These are phyloP conservation scores for Fomitopsis schrenkii DNA, from an alignment of 1,284 basidiomycete genomes.

Conservation along the genomic window DNA sequence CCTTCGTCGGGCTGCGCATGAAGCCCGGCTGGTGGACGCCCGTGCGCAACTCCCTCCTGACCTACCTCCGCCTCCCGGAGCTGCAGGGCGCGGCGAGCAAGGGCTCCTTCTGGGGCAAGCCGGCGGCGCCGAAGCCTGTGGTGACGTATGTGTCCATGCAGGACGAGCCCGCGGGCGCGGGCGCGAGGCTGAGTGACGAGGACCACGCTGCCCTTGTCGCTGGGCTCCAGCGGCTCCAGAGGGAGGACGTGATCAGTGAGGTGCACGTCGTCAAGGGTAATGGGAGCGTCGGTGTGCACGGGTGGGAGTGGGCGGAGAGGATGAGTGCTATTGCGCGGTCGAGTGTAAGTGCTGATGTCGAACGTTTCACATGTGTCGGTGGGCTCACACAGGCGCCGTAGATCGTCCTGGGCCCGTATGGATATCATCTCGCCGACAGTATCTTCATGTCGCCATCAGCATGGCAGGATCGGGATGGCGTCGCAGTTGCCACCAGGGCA, in stretches of 20 bases:
- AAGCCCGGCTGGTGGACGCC: slow-evolving; percentile 75
- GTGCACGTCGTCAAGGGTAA: slow-evolving; percentile 64
- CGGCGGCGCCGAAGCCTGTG: slow-evolving; percentile 35
- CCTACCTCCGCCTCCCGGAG: slow-evolving; percentile 19
- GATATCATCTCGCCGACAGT: slow-evolving; percentile 67
- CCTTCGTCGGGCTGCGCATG: slow-evolving; percentile 52
- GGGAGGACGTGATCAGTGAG: slow-evolving; percentile 54
- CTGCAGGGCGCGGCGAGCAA: slow-evolving; percentile 1
- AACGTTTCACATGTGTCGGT: neutral
- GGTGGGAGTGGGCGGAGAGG: slow-evolving; percentile 47
- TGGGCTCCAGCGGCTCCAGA: slow-evolving; percentile 49
- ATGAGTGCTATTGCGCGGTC: slow-evolving; percentile 71
- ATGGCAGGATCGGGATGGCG: neutral
- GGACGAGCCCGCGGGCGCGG: slow-evolving; percentile 41
- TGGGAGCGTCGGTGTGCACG: slow-evolving; percentile 21
- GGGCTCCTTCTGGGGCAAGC: slow-evolving; percentile 24
- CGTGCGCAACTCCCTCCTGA: slow-evolving; percentile 31
- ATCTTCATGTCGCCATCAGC: slow-evolving; percentile 63
- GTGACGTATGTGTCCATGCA: slow-evolving; percentile 75
- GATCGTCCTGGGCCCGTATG: slow-evolving; percentile 73
- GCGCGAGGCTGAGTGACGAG: slow-evolving; percentile 37
- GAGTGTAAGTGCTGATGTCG: slow-evolving; percentile 45
- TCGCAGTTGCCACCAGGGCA: slow-evolving; percentile 10
- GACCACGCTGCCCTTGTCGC: slow-evolving; percentile 52
- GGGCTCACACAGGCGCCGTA: slow-evolving; percentile 20